Evolutionary conservation across 2,329 filamentous ascomycete genomes (phyloP), one percentile per base, ranked within the genome.

Genomic region (Camptophora hylomeconis): DNA sequence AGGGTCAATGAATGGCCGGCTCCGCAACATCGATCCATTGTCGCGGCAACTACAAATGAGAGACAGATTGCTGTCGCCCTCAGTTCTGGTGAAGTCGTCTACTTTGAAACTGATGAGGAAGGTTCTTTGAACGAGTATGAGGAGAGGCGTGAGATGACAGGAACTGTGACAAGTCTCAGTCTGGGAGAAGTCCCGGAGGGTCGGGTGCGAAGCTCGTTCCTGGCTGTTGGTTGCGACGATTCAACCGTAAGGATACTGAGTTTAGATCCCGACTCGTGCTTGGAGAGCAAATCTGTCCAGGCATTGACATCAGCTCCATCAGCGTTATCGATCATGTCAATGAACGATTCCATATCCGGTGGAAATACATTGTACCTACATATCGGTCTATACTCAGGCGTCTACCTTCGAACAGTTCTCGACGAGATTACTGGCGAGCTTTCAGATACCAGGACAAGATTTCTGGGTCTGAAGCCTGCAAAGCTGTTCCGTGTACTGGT

Each of bases 191-290:
- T 95, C 9, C 87, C 89, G 0, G 80, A 92, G 54, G 89, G 92
- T 16, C 75, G 84, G 26, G 63, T 87, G 22, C 70, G 92, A 50
- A 93, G 86, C 51, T 83, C 82, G 2, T 98, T 92, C 58, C 65
- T 95, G 30, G 92, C 92, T 23, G 87, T 99, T 24, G 92, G 92
- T 5, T 95, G 87, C 49, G 89, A 94, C 46, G 89, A 99, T 54
- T 84, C 82, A 35, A 95, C 89, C 1, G 89, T 98, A 30, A 80
- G 89, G 30, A 83, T 98, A 30, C 68, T 92, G 31, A 92, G 84
- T 47, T 60, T 94, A 17, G 83, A 92, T 46, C 83, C 84, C 0
- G 86, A 94, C 40, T 80, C 81, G 3, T 92, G 84, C 0, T 61
- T 98, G 7, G 83, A 93, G 52, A 89, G 79, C 53, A 92, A 92